Base-by-base conservation (phyloP, 805 yeast species). In the Starmerella vaccinii region DNA sequence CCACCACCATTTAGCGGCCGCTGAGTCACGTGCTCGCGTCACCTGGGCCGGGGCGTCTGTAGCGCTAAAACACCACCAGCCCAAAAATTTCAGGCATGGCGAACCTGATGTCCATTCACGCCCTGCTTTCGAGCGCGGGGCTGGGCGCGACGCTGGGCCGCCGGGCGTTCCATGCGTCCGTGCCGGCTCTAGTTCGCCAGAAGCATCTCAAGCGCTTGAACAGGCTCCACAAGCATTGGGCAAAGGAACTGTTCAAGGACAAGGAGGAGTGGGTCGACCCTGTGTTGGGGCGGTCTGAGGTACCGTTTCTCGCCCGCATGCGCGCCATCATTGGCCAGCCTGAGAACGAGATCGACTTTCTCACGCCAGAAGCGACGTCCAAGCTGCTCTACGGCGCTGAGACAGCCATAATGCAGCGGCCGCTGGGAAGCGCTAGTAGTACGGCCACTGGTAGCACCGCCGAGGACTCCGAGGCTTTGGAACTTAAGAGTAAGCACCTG, bases 351-450 rank as follows among this genome's bases (percentile, higher is more conserved):
- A 74, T 83, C 15, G 73, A 74, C 57, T 81, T 83, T 0, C 79
- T 76, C 57, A 71, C 75, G 34, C 65, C 76, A 46, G 70, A 68
- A 30, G 89, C 86, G 61, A 81, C 86, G 44, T 92, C 87, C 54
- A 83, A 78, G 63, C 71, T 88, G 49, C 61, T 87, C 46, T 81
- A 75, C 57, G 92, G 95, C 35, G 92, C 89, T 10, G 84, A 82
- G 62, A 77, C 78, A 58, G 77, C 84, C 7, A 24, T 43, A 18
- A 44, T 18, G 27, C 24, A 16, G 26, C 26, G 43, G 33, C 23
- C 46, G 40, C 22, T 24, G n/a, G 42, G 47, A 32, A 2, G 63
- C 26, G 34, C 26, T 33, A 13, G n/a, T 13, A 15, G 30, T n/a
- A n/a, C n/a, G n/a, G n/a, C n/a, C n/a, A n/a, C n/a, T n/a, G n/a